Percentiles rank a stretch among this genome's conserved stretches.
These are phyloP conservation scores for Trebouxia sp. DNA, from an alignment of 139 green algal genomes.

Conservation along the genomic window DNA sequence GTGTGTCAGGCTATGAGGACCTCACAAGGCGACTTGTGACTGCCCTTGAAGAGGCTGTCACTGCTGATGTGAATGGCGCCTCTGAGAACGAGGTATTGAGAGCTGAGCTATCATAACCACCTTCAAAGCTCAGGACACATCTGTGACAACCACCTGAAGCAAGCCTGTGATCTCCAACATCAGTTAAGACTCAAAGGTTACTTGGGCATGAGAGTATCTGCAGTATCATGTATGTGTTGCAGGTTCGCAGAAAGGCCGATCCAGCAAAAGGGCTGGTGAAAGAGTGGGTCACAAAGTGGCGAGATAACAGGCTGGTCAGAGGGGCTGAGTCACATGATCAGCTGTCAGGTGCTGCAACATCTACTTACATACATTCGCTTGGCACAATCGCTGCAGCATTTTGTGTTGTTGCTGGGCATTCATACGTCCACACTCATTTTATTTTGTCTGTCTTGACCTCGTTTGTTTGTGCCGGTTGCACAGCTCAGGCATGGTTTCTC, in stretches of 20 bases:
- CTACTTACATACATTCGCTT: too few relatives aligned
- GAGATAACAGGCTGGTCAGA: conserved; percentile 12
- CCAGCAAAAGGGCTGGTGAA: conserved; percentile 33
- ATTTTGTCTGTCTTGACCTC: too few relatives aligned
- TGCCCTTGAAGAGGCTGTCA: conserved; percentile 47
- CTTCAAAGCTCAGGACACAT: not conserved
- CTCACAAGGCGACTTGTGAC: conserved; percentile 35
- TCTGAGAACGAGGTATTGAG: conserved; percentile 51
- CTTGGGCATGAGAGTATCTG: too few relatives aligned
- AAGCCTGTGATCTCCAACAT: conserved; percentile 18
- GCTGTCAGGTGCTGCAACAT: conserved; percentile 29
- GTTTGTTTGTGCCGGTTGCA: too few relatives aligned
- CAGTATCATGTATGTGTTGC: not conserved
- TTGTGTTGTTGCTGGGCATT: too few relatives aligned
- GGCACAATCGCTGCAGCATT: too few relatives aligned
- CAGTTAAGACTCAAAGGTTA: too few relatives aligned
- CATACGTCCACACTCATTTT: too few relatives aligned
- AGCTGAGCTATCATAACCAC: too few relatives aligned
- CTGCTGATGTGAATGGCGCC: conserved; percentile 41
- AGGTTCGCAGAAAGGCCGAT: conserved; percentile 34
- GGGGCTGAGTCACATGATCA: conserved; percentile 6
- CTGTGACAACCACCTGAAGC: not conserved
- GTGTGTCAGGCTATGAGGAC: conserved; percentile 38
- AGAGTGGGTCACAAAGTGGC: conserved; percentile 27
- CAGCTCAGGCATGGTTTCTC: too few relatives aligned